A percentile compares a stretch with the other conserved stretches of the same genome.
Evolutionary conservation across 2,329 filamentous ascomycete species (phyloP).

Genomic region (Celoporthe dispersa): DNA sequence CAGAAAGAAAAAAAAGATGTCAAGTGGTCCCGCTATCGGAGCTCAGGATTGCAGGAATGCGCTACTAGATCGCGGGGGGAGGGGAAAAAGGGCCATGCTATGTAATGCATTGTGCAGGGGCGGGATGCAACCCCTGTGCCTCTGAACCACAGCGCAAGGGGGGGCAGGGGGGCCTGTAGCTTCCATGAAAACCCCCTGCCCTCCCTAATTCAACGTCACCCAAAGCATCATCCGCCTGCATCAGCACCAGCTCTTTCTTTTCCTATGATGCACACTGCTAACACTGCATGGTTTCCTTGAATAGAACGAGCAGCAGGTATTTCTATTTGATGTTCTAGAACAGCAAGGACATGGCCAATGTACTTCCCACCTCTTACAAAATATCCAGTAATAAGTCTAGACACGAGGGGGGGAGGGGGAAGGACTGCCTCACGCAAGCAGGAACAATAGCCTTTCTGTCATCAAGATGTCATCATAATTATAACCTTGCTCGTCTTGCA

Average conservation of each 20-base stretch:
- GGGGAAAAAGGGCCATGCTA: background rate
- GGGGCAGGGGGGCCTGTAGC: background rate
- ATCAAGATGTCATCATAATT: background rate
- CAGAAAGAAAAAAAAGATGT: conserved; percentile 1
- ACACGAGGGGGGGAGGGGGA: too few species aligned
- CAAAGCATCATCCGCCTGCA: too few species aligned
- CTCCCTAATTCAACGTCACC: background rate
- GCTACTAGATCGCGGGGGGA: background rate
- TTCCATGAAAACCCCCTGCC: background rate
- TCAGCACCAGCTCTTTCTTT: too few species aligned
- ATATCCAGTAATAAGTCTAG: too few species aligned
- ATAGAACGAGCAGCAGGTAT: too few species aligned
- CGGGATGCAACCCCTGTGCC: background rate
- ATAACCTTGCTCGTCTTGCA: background rate
- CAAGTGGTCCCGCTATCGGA: conserved; percentile 10
- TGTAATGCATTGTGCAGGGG: background rate
- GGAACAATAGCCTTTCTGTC: too few species aligned
- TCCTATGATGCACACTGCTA: too few species aligned
- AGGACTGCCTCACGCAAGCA: too few species aligned
- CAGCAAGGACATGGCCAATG: too few species aligned
- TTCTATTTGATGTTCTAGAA: too few species aligned
- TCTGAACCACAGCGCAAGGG: background rate
- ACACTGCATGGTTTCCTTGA: too few species aligned
- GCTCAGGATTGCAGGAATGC: background rate
- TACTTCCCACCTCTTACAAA: too few species aligned